Conservation (phyloP, 768 basidiomycete genomes). For the Lepiota subincarnata region DNA sequence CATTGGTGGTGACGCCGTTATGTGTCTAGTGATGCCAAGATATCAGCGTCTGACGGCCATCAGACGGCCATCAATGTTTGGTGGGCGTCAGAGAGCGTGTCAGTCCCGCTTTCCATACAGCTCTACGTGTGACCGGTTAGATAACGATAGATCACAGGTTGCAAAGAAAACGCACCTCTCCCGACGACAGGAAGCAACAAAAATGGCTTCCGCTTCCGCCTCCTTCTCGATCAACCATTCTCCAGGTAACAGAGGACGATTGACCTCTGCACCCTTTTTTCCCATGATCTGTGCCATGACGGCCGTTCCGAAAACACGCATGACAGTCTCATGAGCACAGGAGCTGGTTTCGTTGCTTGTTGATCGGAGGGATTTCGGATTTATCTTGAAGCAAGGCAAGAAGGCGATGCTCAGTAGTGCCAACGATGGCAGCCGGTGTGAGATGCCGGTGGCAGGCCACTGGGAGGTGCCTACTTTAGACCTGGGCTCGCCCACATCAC, state of each 20-base stretch:
- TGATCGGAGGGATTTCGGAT: conserved; percentile 76
- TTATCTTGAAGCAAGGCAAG: too few species aligned
- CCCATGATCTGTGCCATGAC: conserved; percentile 53
- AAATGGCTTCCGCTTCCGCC: conserved; percentile 90
- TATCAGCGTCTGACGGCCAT: too few species aligned
- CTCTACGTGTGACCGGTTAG: conserved; percentile 34
- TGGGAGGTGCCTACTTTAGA: too few species aligned
- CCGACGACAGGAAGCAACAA: conserved; percentile 84
- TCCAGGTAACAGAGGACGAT: conserved; percentile 56
- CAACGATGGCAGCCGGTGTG: too few species aligned
- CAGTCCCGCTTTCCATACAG: too few species aligned
- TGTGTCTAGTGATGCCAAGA: too few species aligned
- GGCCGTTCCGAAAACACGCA: conserved; percentile 81
- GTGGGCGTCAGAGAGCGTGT: too few species aligned
- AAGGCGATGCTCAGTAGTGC: too few species aligned
- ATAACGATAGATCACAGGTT: background rate
- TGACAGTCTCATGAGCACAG: conserved; percentile 85
- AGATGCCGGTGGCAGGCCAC: too few species aligned
- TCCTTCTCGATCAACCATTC: conserved; percentile 93
- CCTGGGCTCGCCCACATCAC: too few species aligned
- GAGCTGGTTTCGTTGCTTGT: conserved; percentile 77
- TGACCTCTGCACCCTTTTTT: conserved; percentile 39
- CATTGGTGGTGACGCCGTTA: too few species aligned
- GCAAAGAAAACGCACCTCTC: conserved; percentile 66
- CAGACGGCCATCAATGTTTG: too few species aligned